Percentiles rank a stretch among this genome's conserved stretches.
phyloP scores from a whole-genome alignment of 495 filamentous ascomycete species.

The Clavariopsis aquatica region DNA sequence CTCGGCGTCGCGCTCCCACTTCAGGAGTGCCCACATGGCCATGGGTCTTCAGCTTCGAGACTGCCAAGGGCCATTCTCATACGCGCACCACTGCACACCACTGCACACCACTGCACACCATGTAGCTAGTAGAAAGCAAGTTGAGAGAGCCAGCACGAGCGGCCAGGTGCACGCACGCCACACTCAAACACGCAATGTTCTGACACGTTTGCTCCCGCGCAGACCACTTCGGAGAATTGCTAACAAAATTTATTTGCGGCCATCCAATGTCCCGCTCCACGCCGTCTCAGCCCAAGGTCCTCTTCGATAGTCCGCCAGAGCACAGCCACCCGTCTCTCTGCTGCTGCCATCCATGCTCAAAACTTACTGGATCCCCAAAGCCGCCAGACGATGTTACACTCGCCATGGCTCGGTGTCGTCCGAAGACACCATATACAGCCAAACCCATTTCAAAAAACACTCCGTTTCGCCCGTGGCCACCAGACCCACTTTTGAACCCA shows the following conservation, averaged over 20 bases:
- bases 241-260: neutral
- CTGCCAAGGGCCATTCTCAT: neutral
- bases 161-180: neutral
- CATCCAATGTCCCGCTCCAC: neutral
- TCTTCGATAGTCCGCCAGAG: neutral
- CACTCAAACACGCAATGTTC: neutral
- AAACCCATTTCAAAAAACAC: neutral
- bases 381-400: neutral
- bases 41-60: neutral
- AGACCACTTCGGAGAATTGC: neutral
- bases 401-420: neutral
- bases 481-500: neutral
- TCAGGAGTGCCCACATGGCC: neutral
- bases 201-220: neutral
- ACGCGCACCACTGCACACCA: neutral
- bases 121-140: no score
- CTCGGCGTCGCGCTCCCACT: neutral
- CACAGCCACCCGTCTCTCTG: neutral
- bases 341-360: neutral
- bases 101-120: neutral
- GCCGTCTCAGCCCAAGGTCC: neutral
- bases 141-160: no score
- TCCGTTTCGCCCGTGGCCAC: neutral
- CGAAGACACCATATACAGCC: neutral
- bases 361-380: neutral